phyloP scores from a whole-genome alignment of 164 flowering plant species.

The Liquidambar formosana region DNA sequence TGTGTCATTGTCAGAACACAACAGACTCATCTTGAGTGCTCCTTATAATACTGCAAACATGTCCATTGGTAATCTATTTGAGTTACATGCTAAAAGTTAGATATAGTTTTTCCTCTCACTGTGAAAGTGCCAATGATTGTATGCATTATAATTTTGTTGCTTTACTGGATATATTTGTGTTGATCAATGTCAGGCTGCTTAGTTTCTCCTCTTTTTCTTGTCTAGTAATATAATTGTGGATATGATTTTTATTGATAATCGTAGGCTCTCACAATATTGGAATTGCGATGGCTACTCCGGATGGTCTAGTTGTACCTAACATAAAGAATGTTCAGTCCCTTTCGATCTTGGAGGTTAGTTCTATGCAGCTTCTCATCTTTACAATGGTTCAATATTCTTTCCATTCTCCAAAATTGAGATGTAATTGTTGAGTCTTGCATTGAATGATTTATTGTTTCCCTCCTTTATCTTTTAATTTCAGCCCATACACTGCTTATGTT shows the following conservation, averaged over 20 bases:
- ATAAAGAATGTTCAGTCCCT: slow-evolving; percentile 89
- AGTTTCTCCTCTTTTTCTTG: neutral
- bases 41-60: neutral
- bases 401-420: neutral
- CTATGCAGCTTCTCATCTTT: neutral
- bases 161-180: neutral
- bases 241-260: neutral
- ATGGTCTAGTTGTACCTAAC: slow-evolving; percentile 93
- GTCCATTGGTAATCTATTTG: neutral
- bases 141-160: neutral
- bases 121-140: neutral
- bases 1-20: no score
- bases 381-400: neutral
- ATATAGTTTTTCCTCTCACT: neutral
- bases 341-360: slow-evolving; percentile 81
- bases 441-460: neutral
- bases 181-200: neutral
- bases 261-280: slow-evolving; percentile 92
- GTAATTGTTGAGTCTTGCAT: neutral
- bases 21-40: no score
- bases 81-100: neutral
- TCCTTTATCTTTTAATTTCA: neutral
- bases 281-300: slow-evolving; percentile 92
- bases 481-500: neutral
- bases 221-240: no score